These are phyloP conservation scores for Ruellia speciosa DNA, from an alignment of 305 asterid species.

Conservation along the genomic window DNA sequence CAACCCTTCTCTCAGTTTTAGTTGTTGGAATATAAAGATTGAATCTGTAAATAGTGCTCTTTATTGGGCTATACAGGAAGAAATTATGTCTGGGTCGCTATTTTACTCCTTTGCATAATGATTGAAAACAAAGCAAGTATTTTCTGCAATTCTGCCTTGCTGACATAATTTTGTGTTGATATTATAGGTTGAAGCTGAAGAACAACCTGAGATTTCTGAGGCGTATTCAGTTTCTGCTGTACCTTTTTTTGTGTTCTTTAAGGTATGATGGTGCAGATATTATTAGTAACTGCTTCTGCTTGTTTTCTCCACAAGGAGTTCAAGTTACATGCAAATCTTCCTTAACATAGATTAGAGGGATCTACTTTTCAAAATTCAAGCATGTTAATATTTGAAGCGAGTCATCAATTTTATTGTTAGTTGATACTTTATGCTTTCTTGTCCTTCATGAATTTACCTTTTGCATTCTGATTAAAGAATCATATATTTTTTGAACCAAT, in stretches of 20 bases:
- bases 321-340: conserved; percentile 6
- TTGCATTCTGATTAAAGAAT: no score
- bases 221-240: conserved; percentile 79
- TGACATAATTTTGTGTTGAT: conserved; percentile 23
- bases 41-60: no score
- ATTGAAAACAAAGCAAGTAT: neutral
- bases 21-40: no score
- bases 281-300: conserved; percentile 3
- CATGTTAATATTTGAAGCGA: no score
- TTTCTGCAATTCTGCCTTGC: neutral
- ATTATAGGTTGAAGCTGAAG: conserved; percentile 93
- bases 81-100: neutral
- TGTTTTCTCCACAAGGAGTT: neutral
- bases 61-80: neutral
- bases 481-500: no score
- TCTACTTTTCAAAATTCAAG: no score
- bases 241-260: conserved; percentile 81
- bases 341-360: no score
- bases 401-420: no score
- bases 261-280: conserved; percentile 38
- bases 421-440: no score
- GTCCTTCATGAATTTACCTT: no score
- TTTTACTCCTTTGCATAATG: neutral
- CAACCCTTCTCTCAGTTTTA: no score
- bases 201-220: conserved; percentile 91